A percentile compares a stretch with the other conserved stretches of the same genome.
Conservation (phyloP, 2,329 filamentous ascomycete species). For the Pseudonectria foliicola region DNA sequence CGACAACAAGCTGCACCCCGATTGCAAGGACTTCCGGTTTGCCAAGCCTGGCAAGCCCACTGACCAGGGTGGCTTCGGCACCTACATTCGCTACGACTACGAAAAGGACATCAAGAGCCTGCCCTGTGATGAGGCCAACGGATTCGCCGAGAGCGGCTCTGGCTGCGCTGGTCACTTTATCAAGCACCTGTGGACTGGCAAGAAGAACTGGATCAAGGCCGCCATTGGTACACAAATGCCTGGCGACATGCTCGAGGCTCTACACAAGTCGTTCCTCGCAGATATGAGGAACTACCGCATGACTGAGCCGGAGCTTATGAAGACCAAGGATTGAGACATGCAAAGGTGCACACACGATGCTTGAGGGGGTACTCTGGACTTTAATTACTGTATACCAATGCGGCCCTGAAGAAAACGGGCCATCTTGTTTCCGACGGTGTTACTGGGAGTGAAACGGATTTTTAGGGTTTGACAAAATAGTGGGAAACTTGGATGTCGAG, state of each 20-base stretch:
- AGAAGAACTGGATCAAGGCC: constrained; percentile 32
- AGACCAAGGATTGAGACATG: constrained; percentile 13
- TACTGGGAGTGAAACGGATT: constrained; percentile 15
- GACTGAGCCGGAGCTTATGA: constrained; percentile 29
- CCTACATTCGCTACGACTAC: constrained; percentile 35
- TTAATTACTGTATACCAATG: constrained; percentile 23
- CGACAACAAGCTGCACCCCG: constrained; percentile 26
- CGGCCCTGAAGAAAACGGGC: constrained; percentile 5
- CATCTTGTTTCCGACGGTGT: constrained; percentile 11
- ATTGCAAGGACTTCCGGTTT: constrained; percentile 31
- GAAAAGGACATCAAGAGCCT: constrained; percentile 33
- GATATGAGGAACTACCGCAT: constrained; percentile 30
- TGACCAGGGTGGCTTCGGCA: constrained; percentile 39
- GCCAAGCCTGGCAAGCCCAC: constrained; percentile 31
- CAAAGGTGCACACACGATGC: constrained; percentile 12
- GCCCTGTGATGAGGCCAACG: constrained; percentile 37
- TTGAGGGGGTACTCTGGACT: constrained; percentile 12
- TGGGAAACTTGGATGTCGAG: constrained; percentile 16
- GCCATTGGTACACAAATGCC: constrained; percentile 32
- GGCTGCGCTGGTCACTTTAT: constrained; percentile 35
- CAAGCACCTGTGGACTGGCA: constrained; percentile 37
- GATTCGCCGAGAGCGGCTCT: constrained; percentile 31
- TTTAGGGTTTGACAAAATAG: constrained; percentile 10
- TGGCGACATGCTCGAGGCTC: constrained; percentile 27
- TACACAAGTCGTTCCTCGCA: constrained; percentile 28